These are phyloP conservation scores for grape (Vitis vinifera) DNA, from an alignment of 164 flowering plant genomes.

Conservation along the genomic window ASM3070453v1 NC_081811.1:26459001-26459500, in stretches of 20 bases:
- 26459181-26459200: neutral
- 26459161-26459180: slow-evolving; percentile 1
- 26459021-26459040: slow-evolving; percentile 37
- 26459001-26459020: slow-evolving; percentile 53
- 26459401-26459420: neutral
- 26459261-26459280: slow-evolving; percentile 54
- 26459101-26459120: slow-evolving; percentile 3
- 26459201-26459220: neutral
- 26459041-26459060: slow-evolving; percentile 37
- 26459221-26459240: neutral
- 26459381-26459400: slow-evolving; percentile 64
- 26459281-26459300: slow-evolving; percentile 53
- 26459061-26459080: slow-evolving; percentile 57
- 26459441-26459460: neutral
- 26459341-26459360: slow-evolving; percentile 42
- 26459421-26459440: neutral
- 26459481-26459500: too few species aligned
- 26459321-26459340: slow-evolving; percentile 48
- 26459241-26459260: neutral
- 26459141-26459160: slow-evolving; percentile 5
- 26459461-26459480: too few species aligned
- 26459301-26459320: slow-evolving; percentile 39
- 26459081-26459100: slow-evolving; percentile 13
- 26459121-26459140: neutral
- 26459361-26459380: slow-evolving; percentile 57